Evolutionary conservation across 2,329 filamentous ascomycete species (phyloP).

Genomic region (Aspergillus latus): DNA sequence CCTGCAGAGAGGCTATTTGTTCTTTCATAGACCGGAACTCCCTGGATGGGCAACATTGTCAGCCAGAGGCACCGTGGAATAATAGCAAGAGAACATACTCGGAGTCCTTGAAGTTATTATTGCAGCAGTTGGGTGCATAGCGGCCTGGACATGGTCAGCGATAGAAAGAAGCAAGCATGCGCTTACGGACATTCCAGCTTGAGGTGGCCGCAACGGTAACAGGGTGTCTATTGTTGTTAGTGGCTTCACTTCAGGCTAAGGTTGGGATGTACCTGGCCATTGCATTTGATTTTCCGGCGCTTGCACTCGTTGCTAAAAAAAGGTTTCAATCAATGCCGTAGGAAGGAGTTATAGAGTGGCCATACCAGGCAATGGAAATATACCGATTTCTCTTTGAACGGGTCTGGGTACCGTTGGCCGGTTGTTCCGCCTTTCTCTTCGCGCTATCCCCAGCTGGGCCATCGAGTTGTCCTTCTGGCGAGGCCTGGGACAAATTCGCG

Average conservation of each 20-base stretch:
- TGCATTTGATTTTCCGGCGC: slow-evolving; percentile 67
- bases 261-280: slow-evolving; percentile 52
- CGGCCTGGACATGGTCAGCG: slow-evolving; percentile 39
- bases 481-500: slow-evolving; percentile 25
- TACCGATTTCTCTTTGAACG: slow-evolving; percentile 66
- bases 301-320: slow-evolving; percentile 61
- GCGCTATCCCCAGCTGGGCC: slow-evolving; percentile 28
- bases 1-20: slow-evolving; percentile 73
- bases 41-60: slow-evolving; percentile 30
- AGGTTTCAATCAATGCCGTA: not conserved
- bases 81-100: slow-evolving; percentile 51
- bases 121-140: slow-evolving; percentile 67
- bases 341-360: slow-evolving; percentile 16
- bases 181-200: slow-evolving; percentile 54
- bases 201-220: slow-evolving; percentile 64
- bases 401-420: slow-evolving; percentile 48
- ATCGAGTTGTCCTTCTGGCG: slow-evolving; percentile 25
- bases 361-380: slow-evolving; percentile 66
- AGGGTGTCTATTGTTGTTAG: slow-evolving; percentile 41
- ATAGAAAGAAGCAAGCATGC: slow-evolving; percentile 2
- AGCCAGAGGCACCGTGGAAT: slow-evolving; percentile 2
- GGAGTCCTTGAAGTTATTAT: slow-evolving; percentile 83
- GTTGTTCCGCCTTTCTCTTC: slow-evolving; percentile 45
- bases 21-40: slow-evolving; percentile 81
- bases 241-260: too few species aligned